These are phyloP conservation scores for Myxozyma neglecta DNA, from an alignment of 805 yeast genomes.

Conservation along the genomic window DNA sequence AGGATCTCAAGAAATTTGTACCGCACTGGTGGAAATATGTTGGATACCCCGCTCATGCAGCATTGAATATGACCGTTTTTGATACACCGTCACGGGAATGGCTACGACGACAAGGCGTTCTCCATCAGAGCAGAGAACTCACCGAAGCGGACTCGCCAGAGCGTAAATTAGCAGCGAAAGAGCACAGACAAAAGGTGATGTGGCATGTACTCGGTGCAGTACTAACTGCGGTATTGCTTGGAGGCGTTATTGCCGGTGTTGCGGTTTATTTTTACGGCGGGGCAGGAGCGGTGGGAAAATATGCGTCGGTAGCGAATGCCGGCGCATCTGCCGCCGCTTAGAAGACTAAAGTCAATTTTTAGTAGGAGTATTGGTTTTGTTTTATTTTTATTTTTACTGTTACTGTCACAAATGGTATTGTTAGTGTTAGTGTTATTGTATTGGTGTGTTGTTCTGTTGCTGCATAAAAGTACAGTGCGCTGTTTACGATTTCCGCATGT, in stretches of 20 bases:
- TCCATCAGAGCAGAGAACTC: slow-evolving; percentile 1
- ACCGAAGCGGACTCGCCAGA: slow-evolving; percentile 21
- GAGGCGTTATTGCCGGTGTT: slow-evolving; percentile 29
- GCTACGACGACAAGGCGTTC: neutral
- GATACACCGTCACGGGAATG: slow-evolving; percentile 7
- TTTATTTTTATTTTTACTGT: neutral
- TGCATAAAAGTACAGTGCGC: neutral
- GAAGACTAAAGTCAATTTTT: neutral
- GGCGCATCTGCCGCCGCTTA: slow-evolving; percentile 11
- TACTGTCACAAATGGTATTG: neutral
- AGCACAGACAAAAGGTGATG: slow-evolving; percentile 18
- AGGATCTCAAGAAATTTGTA: neutral
- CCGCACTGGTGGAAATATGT: slow-evolving; percentile 16
- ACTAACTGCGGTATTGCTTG: slow-evolving; percentile 18
- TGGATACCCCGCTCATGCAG: slow-evolving; percentile 4
- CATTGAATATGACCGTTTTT: neutral
- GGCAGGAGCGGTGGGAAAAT: slow-evolving; percentile 7
- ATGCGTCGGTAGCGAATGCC: slow-evolving; percentile 9
- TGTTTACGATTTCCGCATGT: neutral
- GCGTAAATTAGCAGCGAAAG: slow-evolving; percentile 10
- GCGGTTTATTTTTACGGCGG: slow-evolving; percentile 25
- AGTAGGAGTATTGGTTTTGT: too few species aligned
- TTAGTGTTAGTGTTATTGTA: neutral
- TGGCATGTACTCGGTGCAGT: slow-evolving; percentile 22
- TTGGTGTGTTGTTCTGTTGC: neutral